A percentile compares a stretch with the other conserved stretches of the same genome.
phyloP scores from a whole-genome alignment of 345 rosid species.

The Gossypium mustelinum region DNA sequence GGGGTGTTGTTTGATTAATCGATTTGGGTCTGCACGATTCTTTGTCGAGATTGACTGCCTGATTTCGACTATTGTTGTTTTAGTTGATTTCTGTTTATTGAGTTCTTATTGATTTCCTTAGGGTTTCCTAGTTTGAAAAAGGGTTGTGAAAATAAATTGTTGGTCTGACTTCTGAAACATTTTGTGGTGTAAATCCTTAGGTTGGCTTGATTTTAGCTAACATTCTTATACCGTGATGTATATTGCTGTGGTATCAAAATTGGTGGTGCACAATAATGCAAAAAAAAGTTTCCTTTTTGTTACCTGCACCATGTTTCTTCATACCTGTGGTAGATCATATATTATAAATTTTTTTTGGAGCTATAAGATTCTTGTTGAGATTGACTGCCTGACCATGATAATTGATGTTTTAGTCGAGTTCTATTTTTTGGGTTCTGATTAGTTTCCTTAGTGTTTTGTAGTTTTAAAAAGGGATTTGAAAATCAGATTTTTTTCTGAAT shows the following conservation, averaged over 20 bases:
- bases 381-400: too few species aligned
- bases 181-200: background rate
- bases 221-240: background rate
- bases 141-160: background rate
- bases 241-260: background rate
- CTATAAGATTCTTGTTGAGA: too few species aligned
- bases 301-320: too few species aligned
- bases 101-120: background rate
- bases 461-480: too few species aligned
- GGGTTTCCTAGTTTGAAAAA: background rate
- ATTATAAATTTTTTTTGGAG: too few species aligned
- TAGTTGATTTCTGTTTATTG: background rate
- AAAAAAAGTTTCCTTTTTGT: too few species aligned
- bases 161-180: background rate
- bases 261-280: background rate
- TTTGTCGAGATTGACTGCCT: background rate
- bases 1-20: background rate
- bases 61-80: background rate
- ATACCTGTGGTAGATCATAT: too few species aligned
- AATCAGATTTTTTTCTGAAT: too few species aligned
- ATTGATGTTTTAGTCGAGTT: too few species aligned
- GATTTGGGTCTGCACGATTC: background rate
- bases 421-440: too few species aligned
- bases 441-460: too few species aligned
- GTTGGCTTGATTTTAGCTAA: background rate